phyloP scores from a whole-genome alignment of 495 filamentous ascomycete species.

The Sordaria brevicollis region DNA sequence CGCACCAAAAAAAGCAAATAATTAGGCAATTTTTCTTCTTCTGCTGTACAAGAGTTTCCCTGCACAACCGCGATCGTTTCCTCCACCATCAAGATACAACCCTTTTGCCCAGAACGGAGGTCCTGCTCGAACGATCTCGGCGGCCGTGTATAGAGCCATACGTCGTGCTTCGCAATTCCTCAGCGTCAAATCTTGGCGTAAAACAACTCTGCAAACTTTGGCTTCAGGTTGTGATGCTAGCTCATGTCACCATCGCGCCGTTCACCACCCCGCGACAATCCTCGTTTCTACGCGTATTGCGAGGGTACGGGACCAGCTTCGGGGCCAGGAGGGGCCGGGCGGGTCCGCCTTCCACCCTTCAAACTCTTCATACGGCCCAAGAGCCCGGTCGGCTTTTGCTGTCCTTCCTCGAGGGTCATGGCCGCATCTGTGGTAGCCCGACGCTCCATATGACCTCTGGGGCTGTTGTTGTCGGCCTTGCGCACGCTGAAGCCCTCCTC shows the following conservation, averaged over 20 bases:
- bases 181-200: not conserved
- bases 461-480: slow-evolving; percentile 38
- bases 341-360: slow-evolving; percentile 46
- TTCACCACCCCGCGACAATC: not conserved
- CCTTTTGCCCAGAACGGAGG: not conserved
- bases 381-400: slow-evolving; percentile 48
- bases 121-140: not conserved
- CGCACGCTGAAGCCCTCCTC: slow-evolving; percentile 34
- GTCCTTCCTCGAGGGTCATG: slow-evolving; percentile 23
- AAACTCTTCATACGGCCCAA: slow-evolving; percentile 81
- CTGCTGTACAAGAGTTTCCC: not conserved
- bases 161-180: not conserved
- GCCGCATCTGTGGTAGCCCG: slow-evolving; percentile 57
- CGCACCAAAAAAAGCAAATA: not conserved
- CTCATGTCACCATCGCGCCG: not conserved
- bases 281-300: slow-evolving; percentile 13
- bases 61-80: not conserved
- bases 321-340: slow-evolving; percentile 20
- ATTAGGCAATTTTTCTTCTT: not conserved
- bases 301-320: slow-evolving; percentile 12
- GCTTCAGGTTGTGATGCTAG: not conserved
- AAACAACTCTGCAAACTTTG: not conserved
- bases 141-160: not conserved
- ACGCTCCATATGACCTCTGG: slow-evolving; percentile 53
- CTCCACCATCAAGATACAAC: not conserved